Percentiles rank a stretch among this genome's conserved stretches.
phyloP scores from a whole-genome alignment of 2,329 filamentous ascomycete species.

The Calonectria montana region DNA sequence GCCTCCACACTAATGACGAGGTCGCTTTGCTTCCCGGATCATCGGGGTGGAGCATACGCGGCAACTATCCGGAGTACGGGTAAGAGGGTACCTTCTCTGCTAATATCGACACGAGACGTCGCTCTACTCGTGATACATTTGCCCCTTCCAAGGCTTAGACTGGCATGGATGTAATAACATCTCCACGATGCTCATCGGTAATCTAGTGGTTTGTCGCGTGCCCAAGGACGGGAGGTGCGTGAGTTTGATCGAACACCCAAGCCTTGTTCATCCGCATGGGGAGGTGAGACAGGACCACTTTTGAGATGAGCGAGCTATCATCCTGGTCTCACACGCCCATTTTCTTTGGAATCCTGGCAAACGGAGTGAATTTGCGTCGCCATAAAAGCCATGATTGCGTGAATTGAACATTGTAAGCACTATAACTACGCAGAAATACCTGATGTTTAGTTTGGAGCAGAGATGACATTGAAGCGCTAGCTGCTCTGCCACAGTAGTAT shows the following conservation, averaged over 20 bases:
- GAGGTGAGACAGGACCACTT: conserved; percentile 27
- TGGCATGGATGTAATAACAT: conserved; percentile 12
- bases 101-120: conserved; percentile 1
- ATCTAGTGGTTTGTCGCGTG: conserved; percentile 29
- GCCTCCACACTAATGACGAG: conserved; percentile 8
- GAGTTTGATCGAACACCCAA: conserved; percentile 1
- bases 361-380: not conserved
- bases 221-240: conserved; percentile 17
- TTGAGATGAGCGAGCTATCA: conserved; percentile 25
- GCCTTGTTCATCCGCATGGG: not conserved
- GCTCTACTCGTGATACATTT: conserved; percentile 2
- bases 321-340: not conserved
- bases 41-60: conserved; percentile 32
- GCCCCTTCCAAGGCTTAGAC: conserved; percentile 6
- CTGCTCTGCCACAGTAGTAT: conserved; percentile 4
- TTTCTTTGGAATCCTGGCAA: not conserved
- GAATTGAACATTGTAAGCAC: not conserved
- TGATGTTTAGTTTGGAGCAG: not conserved
- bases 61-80: conserved; percentile 5
- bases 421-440: not conserved
- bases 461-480: not conserved
- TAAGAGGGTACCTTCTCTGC: not conserved
- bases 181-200: conserved; percentile 26
- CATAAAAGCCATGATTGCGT: not conserved
- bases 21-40: conserved; percentile 25